Evolutionary conservation across 169 alveolate genomes (phyloP), one percentile per base, ranked within the genome.

Genomic region (Cryptosporidium parvum): DNA sequence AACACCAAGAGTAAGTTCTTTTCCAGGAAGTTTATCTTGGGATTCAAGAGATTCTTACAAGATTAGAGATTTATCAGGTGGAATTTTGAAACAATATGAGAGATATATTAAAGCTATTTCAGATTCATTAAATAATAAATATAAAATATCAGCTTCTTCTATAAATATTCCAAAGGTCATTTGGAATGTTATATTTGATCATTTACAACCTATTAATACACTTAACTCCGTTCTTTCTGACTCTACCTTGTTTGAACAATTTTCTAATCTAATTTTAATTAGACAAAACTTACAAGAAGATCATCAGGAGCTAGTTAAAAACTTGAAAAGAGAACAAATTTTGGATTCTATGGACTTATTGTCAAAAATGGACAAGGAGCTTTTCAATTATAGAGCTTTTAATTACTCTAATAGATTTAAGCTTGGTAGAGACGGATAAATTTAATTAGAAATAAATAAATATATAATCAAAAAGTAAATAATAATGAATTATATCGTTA

Each of bases 141-240:
- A 10, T n/a, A 35, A 31, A 23, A 4, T 44, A 35, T 26, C 53
- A n/a, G 3, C 53, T n/a, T 2, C 2, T 3, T 10, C 48, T 14
- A 9, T 73, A 6, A 37, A 18, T 6, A 53, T 73, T 53, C 70
- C 86, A 2, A 29, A 56, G 52, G 68, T 73, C 29, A 56, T 73
- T 73, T 73, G 86, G 86, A 59, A 73, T 58, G 70, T 73, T 14
- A 10, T 73, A n/a, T 73, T 73, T 73, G 86, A 73, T 42, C 56
- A 73, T 37, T 9, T 73, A 26, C 21, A 73, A 10, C 86, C 86
- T 21, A 39, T 73, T 1, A 12, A 37, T n/a, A 51, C 33, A 18
- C 61, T 71, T 29, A 18, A 3, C 5, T 71, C 56, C 68, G 23
- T 71, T 14, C 53, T 37, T n/a, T 31, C 72, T 7, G 51, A 65